Evolutionary conservation across 73 alveolate species (phyloP).

Genomic region (Paramecium bursaria): DNA sequence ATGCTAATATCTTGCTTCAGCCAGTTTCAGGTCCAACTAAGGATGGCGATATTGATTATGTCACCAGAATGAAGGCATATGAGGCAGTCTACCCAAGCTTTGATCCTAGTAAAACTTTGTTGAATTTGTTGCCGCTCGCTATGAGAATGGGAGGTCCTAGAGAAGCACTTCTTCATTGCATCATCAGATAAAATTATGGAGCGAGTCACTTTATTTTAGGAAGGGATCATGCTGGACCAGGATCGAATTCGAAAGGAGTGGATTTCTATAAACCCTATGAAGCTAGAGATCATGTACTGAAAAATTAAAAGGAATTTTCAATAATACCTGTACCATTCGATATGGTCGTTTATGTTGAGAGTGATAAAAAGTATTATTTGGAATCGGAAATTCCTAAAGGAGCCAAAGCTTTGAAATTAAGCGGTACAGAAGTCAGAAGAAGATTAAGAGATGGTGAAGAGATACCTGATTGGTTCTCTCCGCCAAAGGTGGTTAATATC

Average conservation of each 20-base stretch:
- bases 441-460: background rate
- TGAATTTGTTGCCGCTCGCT: background rate
- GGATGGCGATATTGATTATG: background rate
- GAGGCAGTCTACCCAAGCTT: background rate
- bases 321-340: background rate
- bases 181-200: background rate
- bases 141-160: background rate
- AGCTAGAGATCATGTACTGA: background rate
- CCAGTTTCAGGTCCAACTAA: background rate
- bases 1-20: background rate
- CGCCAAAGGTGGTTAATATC: background rate
- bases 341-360: background rate
- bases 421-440: background rate
- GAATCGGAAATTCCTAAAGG: background rate
- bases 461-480: background rate
- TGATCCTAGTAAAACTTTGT: background rate
- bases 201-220: background rate
- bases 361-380: no score
- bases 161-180: background rate
- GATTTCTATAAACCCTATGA: background rate
- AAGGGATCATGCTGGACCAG: constrained; percentile 1
- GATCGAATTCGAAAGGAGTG: background rate
- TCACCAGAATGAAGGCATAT: background rate
- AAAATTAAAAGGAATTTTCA: no score
- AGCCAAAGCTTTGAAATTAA: background rate